These are phyloP conservation scores for Pneumocystis canis DNA, from an alignment of 1,139 yeast genomes.

Conservation along the genomic window DNA sequence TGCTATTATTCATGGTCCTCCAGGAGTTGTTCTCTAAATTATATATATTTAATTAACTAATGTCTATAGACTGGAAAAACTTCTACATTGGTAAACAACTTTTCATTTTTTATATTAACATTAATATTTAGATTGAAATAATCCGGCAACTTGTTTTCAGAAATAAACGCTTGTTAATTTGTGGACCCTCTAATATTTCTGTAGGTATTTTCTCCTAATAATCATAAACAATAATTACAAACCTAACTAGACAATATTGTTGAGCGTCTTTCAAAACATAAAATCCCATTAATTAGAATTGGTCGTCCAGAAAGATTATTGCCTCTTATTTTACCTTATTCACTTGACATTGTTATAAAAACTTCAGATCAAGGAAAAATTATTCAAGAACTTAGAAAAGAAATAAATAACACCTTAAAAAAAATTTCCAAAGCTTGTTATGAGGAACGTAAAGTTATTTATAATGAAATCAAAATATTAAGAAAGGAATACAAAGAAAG, in stretches of 20 bases:
- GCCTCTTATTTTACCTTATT: slow-evolving; percentile 48
- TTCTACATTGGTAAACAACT: neutral
- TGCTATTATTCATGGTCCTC: slow-evolving; percentile 59
- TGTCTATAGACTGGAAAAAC: neutral
- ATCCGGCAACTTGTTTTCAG: slow-evolving; percentile 53
- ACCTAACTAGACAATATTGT: slow-evolving; percentile 43
- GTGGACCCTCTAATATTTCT: slow-evolving; percentile 93
- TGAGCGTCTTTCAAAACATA: slow-evolving; percentile 46
- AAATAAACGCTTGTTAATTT: slow-evolving; percentile 56
- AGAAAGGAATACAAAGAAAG: slow-evolving; percentile 54
- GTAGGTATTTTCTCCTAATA: slow-evolving; percentile 32
- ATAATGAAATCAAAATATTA: slow-evolving; percentile 52
- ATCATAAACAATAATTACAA: neutral
- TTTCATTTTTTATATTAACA: neutral
- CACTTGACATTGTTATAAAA: slow-evolving; percentile 60
- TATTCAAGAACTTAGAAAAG: slow-evolving; percentile 51
- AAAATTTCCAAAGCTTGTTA: slow-evolving; percentile 51
- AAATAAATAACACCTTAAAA: slow-evolving; percentile 46
- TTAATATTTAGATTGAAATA: slow-evolving; percentile 61
- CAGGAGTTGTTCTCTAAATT: slow-evolving; percentile 29
- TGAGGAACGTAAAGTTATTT: slow-evolving; percentile 54
- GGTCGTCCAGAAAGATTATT: slow-evolving; percentile 89
- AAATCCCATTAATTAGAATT: slow-evolving; percentile 50
- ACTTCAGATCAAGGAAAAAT: slow-evolving; percentile 48
- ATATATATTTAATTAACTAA: neutral